phyloP scores from a whole-genome alignment of 73 alveolate genomes.

The Effrenium voratum region DNA sequence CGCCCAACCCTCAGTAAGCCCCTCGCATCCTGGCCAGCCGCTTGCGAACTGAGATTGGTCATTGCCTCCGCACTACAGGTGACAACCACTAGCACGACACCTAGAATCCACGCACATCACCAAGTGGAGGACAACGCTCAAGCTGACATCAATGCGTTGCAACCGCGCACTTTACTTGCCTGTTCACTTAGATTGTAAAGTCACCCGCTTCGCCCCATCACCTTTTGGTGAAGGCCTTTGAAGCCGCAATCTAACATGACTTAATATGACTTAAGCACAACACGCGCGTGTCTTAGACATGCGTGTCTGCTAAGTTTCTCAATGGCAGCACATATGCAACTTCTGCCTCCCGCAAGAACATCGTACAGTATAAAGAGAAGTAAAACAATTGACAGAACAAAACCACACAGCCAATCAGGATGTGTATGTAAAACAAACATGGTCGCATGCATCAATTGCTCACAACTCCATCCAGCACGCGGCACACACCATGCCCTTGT shows the following conservation, averaged over 20 bases:
- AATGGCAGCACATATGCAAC: not conserved
- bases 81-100: too few species aligned
- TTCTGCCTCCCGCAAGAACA: not conserved
- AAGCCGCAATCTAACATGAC: too few species aligned
- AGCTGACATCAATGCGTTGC: too few species aligned
- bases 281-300: not conserved
- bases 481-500: constrained; percentile 40
- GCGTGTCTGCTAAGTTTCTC: not conserved
- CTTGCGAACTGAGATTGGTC: not conserved
- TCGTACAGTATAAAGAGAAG: not conserved
- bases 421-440: not conserved
- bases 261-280: too few species aligned
- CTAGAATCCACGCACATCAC: too few species aligned
- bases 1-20: not conserved
- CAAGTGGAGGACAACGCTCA: too few species aligned
- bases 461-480: constrained; percentile 79
- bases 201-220: too few species aligned
- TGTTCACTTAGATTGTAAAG: too few species aligned
- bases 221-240: too few species aligned
- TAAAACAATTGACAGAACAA: not conserved
- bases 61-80: too few species aligned
- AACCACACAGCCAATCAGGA: not conserved
- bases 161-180: too few species aligned
- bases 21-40: not conserved
- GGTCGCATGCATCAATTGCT: not conserved